These are phyloP conservation scores for Podila minutissima DNA, from an alignment of 192 early-diverging fungal species.

Conservation along the genomic window DNA sequence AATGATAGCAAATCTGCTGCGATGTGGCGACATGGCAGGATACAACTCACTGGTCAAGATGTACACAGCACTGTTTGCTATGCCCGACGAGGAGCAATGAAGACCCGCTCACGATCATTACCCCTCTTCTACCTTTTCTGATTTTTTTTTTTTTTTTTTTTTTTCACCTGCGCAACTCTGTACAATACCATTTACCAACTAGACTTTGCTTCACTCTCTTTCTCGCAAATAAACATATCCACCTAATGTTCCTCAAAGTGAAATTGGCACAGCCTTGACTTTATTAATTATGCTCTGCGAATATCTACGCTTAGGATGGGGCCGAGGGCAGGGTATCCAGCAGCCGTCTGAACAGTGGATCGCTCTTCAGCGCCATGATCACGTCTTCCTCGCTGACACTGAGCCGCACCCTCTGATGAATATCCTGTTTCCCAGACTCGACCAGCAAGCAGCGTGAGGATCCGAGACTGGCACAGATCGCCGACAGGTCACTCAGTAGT, in stretches of 20 bases:
- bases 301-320: not conserved
- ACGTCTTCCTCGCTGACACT: slow-evolving; percentile 83
- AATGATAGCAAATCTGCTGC: slow-evolving; percentile 79
- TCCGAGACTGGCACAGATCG: slow-evolving; percentile 71
- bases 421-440: slow-evolving; percentile 73
- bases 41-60: slow-evolving; percentile 89
- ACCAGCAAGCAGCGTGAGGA: slow-evolving; percentile 69
- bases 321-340: slow-evolving; percentile 28
- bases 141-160: not conserved
- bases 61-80: slow-evolving; percentile 84
- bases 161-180: not conserved
- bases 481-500: slow-evolving; percentile 66
- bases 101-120: not conserved
- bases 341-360: slow-evolving; percentile 62
- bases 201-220: no score
- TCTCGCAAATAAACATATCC: no score
- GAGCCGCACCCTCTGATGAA: slow-evolving; percentile 73
- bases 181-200: not conserved
- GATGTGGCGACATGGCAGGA: slow-evolving; percentile 86
- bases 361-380: slow-evolving; percentile 75
- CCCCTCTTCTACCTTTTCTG: not conserved
- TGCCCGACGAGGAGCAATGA: slow-evolving; percentile 18
- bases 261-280: no score
- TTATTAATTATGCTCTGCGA: not conserved
- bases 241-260: no score